Evolutionary conservation across 73 alveolate genomes (phyloP), one percentile per base, ranked within the genome.

Genomic region (Uronychia binucleata): DNA sequence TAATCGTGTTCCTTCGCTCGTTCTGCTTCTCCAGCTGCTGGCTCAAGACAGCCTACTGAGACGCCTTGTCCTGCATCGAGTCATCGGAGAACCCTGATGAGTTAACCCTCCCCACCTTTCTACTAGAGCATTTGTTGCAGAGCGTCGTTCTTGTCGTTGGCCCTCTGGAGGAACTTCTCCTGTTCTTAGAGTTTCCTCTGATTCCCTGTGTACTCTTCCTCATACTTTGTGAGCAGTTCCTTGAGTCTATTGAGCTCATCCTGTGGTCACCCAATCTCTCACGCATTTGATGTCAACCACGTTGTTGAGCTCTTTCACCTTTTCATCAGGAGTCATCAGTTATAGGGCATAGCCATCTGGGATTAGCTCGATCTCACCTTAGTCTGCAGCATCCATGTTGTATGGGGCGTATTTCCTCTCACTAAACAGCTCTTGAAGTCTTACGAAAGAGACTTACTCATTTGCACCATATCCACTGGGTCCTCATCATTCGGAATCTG

Each of bases 401-500:
- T n/a, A n/a, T n/a, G n/a, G n/a, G n/a, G n/a, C n/a, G n/a, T n/a
- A n/a, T n/a, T n/a, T n/a, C n/a, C n/a, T n/a, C n/a, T n/a, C n/a
- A n/a, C n/a, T n/a, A n/a, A n/a, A n/a, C n/a, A n/a, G n/a, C n/a
- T n/a, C n/a, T n/a, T n/a, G n/a, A n/a, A n/a, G n/a, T n/a, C n/a
- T n/a, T n/a, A n/a, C n/a, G n/a, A n/a, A n/a, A n/a, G n/a, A n/a
- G n/a, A n/a, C n/a, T n/a, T n/a, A n/a, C n/a, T n/a, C n/a, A n/a
- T n/a, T n/a, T n/a, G n/a, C n/a, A n/a, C n/a, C n/a, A n/a, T n/a
- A n/a, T n/a, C 83, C 27, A 67, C 83, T 25, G 87, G 80, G 34
- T 84, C 91, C 74, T 93, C 92, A 34, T 79, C 81, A 35, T 80
- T 77, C 0, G 93, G 95, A 57, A 80, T 81, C 31, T 84, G 78